Conservation (phyloP, 2,329 filamentous ascomycete species). For the Dactylellina haptotyla region DNA sequence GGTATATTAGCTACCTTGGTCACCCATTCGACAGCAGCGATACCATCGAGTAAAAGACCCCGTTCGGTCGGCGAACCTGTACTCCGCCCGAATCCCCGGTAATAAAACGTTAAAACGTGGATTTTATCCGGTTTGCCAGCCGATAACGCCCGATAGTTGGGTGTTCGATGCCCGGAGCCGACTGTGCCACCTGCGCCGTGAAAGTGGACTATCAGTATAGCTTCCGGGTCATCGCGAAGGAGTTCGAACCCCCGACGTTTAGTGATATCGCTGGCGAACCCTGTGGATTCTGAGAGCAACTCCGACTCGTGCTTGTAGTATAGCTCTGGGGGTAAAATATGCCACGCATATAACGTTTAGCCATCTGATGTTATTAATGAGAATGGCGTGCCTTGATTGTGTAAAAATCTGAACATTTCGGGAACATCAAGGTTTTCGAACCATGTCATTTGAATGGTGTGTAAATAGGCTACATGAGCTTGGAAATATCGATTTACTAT, state of each 20-base stretch:
- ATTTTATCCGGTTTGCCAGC: constrained; percentile 66
- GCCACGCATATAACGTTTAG: constrained; percentile 65
- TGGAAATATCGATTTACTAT: constrained; percentile 65
- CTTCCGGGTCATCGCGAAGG: constrained; percentile 64
- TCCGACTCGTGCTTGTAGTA: constrained; percentile 63
- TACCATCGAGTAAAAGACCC: constrained; percentile 68
- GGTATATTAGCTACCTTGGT: constrained; percentile 67
- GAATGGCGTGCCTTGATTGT: constrained; percentile 66
- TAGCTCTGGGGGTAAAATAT: constrained; percentile 64
- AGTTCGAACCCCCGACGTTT: constrained; percentile 62
- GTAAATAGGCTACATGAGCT: constrained; percentile 69
- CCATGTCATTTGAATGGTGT: constrained; percentile 68
- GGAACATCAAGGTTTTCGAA: constrained; percentile 66
- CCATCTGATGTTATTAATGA: constrained; percentile 62
- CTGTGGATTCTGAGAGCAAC: constrained; percentile 62
- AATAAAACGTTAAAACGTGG: constrained; percentile 71
- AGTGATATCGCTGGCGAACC: constrained; percentile 60
- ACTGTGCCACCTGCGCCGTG: constrained; percentile 70
- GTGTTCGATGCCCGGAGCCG: constrained; percentile 67
- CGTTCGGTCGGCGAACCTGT: constrained; percentile 68
- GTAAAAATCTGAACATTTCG: constrained; percentile 65
- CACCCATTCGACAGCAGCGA: constrained; percentile 68
- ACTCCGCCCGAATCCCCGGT: constrained; percentile 70
- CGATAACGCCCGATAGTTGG: constrained; percentile 69
- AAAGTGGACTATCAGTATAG: constrained; percentile 65